Conservation (phyloP, 345 rosid species). For the Salix caprea region DNA sequence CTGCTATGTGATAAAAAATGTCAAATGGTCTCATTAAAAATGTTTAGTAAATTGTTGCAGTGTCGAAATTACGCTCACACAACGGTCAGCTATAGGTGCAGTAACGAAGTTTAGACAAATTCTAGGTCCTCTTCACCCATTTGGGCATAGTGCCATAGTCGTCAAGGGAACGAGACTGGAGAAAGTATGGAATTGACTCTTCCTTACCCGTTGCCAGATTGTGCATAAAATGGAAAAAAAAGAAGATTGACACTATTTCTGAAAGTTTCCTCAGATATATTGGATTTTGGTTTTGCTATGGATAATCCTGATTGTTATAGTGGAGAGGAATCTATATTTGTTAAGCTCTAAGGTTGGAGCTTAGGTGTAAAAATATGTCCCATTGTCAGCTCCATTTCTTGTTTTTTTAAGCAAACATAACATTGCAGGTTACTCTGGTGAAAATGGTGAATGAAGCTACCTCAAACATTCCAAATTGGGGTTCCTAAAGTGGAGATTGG, state of each 20-base stretch:
- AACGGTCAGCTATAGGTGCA: neutral
- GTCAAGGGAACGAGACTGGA: neutral
- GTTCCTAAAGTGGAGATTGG: constrained; percentile 18
- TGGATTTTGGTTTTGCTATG: neutral
- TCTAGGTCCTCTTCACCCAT: neutral
- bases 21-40: neutral
- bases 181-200: neutral
- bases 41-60: neutral
- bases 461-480: constrained; percentile 81
- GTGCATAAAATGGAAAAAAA: neutral
- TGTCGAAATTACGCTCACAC: neutral
- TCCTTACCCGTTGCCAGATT: neutral
- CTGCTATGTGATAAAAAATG: neutral
- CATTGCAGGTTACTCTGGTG: constrained; percentile 76
- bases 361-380: neutral
- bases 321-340: neutral
- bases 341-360: neutral
- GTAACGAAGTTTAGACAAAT: neutral
- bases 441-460: constrained; percentile 94
- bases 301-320: neutral
- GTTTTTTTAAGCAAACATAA: neutral
- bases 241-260: neutral
- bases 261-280: neutral
- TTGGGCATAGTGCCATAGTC: neutral
- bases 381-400: neutral